These are phyloP conservation scores for Penicillium occitanis DNA, from an alignment of 2,329 filamentous ascomycete species.

Conservation along the genomic window DNA sequence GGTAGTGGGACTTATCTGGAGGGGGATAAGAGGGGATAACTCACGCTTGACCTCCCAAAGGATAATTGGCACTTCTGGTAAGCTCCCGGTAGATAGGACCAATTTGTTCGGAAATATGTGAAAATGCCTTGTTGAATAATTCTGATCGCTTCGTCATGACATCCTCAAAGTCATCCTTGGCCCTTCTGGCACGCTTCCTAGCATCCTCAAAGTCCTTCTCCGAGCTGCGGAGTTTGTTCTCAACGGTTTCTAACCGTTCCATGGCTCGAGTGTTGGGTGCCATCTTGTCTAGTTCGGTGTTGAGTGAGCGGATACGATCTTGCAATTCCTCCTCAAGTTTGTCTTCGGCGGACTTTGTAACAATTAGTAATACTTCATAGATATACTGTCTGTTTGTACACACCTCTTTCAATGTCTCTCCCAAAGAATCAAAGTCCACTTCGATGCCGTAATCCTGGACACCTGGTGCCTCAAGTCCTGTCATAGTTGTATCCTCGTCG, in stretches of 20 bases:
- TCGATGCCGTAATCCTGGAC: conserved; percentile 90
- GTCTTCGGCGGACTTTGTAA: conserved; percentile 58
- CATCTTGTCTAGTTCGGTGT: conserved; percentile 83
- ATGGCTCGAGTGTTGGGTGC: conserved; percentile 96
- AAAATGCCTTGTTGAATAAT: conserved; percentile 92
- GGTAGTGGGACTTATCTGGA: not conserved
- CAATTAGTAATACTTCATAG: too few species aligned
- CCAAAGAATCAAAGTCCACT: conserved; percentile 77
- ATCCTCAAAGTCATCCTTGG: conserved; percentile 79
- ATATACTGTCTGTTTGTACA: conserved; percentile 33
- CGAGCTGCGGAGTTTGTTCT: conserved; percentile 75
- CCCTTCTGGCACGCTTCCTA: conserved; percentile 68
- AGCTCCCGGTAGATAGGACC: conserved; percentile 92
- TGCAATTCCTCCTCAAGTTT: conserved; percentile 72
- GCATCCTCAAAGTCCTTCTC: conserved; percentile 89
- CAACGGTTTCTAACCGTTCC: conserved; percentile 83
- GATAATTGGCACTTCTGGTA: conserved; percentile 85
- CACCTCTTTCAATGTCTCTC: conserved; percentile 78
- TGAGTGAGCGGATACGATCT: conserved; percentile 73
- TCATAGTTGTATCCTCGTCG: conserved; percentile 63
- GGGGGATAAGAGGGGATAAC: conserved; percentile 24
- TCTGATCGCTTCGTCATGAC: conserved; percentile 81
- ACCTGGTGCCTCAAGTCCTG: conserved; percentile 57
- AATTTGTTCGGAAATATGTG: conserved; percentile 93
- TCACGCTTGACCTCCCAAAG: conserved; percentile 75